These are phyloP conservation scores for Pseudogymnoascus sp. DNA, from an alignment of 2,329 filamentous ascomycete genomes.

Conservation along the genomic window DNA sequence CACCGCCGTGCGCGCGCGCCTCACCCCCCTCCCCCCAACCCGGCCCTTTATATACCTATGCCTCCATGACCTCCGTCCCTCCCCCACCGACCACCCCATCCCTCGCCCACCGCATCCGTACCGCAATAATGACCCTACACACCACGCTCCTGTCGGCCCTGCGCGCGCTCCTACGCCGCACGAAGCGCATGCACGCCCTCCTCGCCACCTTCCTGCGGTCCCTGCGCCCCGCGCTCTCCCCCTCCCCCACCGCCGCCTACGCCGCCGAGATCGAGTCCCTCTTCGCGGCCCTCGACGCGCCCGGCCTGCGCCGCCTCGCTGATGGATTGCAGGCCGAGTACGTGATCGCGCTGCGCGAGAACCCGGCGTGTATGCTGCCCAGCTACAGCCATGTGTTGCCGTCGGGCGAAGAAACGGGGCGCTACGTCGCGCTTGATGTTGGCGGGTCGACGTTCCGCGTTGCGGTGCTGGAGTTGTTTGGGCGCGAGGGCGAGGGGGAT, in stretches of 20 bases:
- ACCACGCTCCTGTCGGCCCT: not conserved
- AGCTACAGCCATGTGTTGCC: constrained; percentile 60
- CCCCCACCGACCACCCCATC: not conserved
- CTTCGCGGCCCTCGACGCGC: constrained; percentile 26
- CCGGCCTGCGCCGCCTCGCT: constrained; percentile 40
- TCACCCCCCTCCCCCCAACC: not conserved
- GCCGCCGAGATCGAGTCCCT: not conserved
- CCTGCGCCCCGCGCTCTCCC: not conserved
- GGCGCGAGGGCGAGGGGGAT: constrained; percentile 34
- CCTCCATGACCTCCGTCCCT: not conserved
- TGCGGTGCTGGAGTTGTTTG: constrained; percentile 53
- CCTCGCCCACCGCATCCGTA: not conserved
- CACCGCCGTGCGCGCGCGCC: not conserved
- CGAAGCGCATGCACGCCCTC: not conserved
- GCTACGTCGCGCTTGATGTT: constrained; percentile 59
- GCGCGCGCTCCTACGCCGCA: not conserved
- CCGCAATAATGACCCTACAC: not conserved
- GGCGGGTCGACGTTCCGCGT: constrained; percentile 62
- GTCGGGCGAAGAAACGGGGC: constrained; percentile 50
- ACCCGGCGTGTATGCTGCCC: constrained; percentile 55
- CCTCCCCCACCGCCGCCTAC: not conserved
- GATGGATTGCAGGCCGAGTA: constrained; percentile 50
- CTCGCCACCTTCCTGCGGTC: not conserved
- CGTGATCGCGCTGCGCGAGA: constrained; percentile 42
- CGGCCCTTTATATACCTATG: not conserved